These are phyloP conservation scores for Epichloe baconii DNA, from an alignment of 2,329 filamentous ascomycete genomes.

Conservation along the genomic window DNA sequence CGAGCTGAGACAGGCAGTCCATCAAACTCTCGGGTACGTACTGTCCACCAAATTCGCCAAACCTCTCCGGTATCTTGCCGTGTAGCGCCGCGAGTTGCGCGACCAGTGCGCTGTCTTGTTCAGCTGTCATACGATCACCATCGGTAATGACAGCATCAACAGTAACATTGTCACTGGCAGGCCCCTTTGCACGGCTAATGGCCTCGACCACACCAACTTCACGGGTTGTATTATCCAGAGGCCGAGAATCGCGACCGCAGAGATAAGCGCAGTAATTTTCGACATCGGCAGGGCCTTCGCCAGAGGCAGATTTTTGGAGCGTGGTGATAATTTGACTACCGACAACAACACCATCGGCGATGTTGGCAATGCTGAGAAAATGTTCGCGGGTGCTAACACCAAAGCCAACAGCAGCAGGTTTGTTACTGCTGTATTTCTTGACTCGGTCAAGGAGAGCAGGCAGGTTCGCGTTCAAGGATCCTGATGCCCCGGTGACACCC, in stretches of 20 bases:
- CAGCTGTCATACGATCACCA: slow-evolving; percentile 49
- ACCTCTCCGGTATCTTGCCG: slow-evolving; percentile 66
- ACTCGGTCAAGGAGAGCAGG: slow-evolving; percentile 74
- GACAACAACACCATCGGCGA: slow-evolving; percentile 91
- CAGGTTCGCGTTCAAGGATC: slow-evolving; percentile 67
- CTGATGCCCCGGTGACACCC: slow-evolving; percentile 87
- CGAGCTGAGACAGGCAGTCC: slow-evolving; percentile 86
- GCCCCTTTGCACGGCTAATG: slow-evolving; percentile 38
- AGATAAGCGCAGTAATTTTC: slow-evolving; percentile 74
- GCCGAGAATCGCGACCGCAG: slow-evolving; percentile 31
- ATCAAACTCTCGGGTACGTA: slow-evolving; percentile 96
- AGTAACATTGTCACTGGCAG: slow-evolving; percentile 29
- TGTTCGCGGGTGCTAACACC: slow-evolving; percentile 93
- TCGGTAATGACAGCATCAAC: slow-evolving; percentile 51
- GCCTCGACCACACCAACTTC: slow-evolving; percentile 62
- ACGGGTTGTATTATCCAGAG: slow-evolving; percentile 32
- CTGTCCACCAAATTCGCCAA: slow-evolving; percentile 92
- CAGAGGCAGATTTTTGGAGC: slow-evolving; percentile 30
- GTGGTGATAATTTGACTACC: slow-evolving; percentile 88
- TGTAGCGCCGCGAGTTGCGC: slow-evolving; percentile 78
- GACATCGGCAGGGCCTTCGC: slow-evolving; percentile 48
- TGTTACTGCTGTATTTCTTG: slow-evolving; percentile 82
- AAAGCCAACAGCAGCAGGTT: slow-evolving; percentile 86
- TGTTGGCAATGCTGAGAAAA: slow-evolving; percentile 69
- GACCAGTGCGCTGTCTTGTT: slow-evolving; percentile 48